Evolutionary conservation across 805 yeast species (phyloP), one percentile per base, ranked within the genome.

Genomic region (Maudiozyma barnettii): DNA sequence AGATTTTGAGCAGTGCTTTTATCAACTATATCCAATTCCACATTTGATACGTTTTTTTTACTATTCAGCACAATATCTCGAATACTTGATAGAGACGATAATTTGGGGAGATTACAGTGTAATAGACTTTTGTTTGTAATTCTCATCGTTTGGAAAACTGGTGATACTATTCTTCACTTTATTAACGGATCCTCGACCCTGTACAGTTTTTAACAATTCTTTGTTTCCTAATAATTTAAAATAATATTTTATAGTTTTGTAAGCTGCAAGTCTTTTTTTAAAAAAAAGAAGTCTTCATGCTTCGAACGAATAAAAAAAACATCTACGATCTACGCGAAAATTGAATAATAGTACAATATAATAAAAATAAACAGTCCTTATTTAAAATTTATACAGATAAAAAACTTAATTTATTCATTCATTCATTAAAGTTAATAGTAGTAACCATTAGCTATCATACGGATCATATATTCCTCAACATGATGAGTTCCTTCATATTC

Each of bases 381-480:
- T 26, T 26, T 26, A 26, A 26, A 9, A 26, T 26, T 26, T 26
- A 26, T 26, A 26, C 30, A 4, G 8, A 6, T 26, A 26, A 33
- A 14, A 33, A 16, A n/a, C 13, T 14, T 4, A 3, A 14, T 14
- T 14, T 7, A 14, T 8, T n/a, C 36, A 33, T n/a, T 14, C 16
- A 14, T 33, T 33, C 18, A 33, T 13, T n/a, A 12, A 18, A 13
- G 19, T 19, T 19, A 60, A 55, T 68, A 76, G 60, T 81, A 85
- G 60, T 71, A 77, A 0, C 96, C 97, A 45, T 81, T 82, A 50
- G 95, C 95, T 49, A 93, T 86, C 61, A 77, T 86, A 50, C 90
- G 73, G 52, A 93, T 79, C 99, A 93, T 93, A 69, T 90, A 95
- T 72, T 93, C 98, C 62, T 93, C 99, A 45, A 91, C 78, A 63